phyloP scores from a whole-genome alignment of 2,329 filamentous ascomycete genomes.

The Penicillium frequentans region DNA sequence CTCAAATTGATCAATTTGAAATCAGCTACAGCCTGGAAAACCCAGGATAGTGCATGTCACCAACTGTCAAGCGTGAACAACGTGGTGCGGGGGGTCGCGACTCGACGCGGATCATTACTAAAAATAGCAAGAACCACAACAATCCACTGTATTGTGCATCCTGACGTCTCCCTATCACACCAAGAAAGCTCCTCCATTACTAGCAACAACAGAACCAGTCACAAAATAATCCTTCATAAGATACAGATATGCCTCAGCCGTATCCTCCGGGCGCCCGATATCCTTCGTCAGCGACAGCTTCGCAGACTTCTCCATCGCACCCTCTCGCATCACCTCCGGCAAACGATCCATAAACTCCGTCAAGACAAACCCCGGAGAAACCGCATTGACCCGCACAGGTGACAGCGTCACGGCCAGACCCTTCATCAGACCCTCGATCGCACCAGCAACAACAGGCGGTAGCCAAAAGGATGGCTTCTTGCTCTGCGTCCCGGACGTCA shows the following conservation, averaged over 20 bases:
- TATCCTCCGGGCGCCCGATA: conserved; percentile 41
- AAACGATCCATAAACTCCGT: conserved; percentile 8
- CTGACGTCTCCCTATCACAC: background rate
- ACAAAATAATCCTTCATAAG: conserved; percentile 34
- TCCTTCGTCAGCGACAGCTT: conserved; percentile 4
- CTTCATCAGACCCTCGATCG: conserved; percentile 13
- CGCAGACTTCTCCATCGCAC: background rate
- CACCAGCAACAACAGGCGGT: conserved; percentile 2
- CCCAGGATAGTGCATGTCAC: too few relatives aligned
- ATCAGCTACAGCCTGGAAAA: too few relatives aligned
- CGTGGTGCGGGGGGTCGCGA: background rate
- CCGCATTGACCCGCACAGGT: conserved; percentile 13
- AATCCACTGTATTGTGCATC: background rate
- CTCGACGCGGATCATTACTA: background rate
- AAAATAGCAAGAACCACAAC: background rate
- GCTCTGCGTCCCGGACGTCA: conserved; percentile 9
- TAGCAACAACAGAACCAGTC: conserved; percentile 45
- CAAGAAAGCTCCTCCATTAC: conserved; percentile 33
- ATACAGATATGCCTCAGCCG: conserved; percentile 52
- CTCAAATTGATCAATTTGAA: too few relatives aligned
- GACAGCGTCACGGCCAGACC: conserved; percentile 11
- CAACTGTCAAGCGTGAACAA: too few relatives aligned
- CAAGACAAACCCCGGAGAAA: conserved; percentile 10
- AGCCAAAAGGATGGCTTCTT: conserved; percentile 9
- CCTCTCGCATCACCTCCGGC: conserved; percentile 2